Conservation (phyloP, 129 eudicot genomes). For the Helianthus annuus region DNA sequence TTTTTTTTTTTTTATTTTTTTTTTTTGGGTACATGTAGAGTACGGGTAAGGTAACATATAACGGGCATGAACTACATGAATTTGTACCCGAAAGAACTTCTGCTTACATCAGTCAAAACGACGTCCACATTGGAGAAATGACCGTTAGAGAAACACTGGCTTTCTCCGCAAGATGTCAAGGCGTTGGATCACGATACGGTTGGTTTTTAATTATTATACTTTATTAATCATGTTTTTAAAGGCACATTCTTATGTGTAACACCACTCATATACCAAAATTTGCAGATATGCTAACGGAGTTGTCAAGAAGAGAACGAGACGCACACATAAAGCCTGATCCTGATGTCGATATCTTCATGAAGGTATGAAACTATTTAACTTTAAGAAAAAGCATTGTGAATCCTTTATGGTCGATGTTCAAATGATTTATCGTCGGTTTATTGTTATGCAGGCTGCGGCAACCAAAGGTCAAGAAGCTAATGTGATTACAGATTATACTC, state of each 20-base stretch:
- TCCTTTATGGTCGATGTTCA: neutral
- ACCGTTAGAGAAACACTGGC: conserved; percentile 64
- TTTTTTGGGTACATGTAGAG: conserved; percentile 24
- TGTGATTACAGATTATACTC: conserved; percentile 70
- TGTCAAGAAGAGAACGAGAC: conserved; percentile 38
- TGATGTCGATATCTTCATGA: conserved; percentile 82
- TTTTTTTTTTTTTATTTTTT: too few species aligned
- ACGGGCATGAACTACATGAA: conserved; percentile 65
- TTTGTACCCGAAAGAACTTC: conserved; percentile 72
- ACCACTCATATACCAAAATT: neutral
- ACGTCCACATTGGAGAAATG: conserved; percentile 75
- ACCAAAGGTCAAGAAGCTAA: conserved; percentile 67
- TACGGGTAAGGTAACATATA: conserved; percentile 62
- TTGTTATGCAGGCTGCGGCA: conserved; percentile 56
- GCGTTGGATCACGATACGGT: conserved; percentile 65
- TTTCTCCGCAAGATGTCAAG: conserved; percentile 64
- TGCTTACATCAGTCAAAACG: conserved; percentile 74
- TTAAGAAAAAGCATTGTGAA: neutral
- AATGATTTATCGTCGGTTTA: conserved; percentile 6
- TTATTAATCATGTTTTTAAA: neutral
- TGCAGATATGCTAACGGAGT: conserved; percentile 30
- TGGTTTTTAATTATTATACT: conserved; percentile 15
- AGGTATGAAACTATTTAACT: conserved; percentile 36
- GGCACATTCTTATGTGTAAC: neutral
- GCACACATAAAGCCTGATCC: conserved; percentile 87